Conservation (phyloP, 371 early-diverging fungal species). For the Capillidium rhysosporum region DNA sequence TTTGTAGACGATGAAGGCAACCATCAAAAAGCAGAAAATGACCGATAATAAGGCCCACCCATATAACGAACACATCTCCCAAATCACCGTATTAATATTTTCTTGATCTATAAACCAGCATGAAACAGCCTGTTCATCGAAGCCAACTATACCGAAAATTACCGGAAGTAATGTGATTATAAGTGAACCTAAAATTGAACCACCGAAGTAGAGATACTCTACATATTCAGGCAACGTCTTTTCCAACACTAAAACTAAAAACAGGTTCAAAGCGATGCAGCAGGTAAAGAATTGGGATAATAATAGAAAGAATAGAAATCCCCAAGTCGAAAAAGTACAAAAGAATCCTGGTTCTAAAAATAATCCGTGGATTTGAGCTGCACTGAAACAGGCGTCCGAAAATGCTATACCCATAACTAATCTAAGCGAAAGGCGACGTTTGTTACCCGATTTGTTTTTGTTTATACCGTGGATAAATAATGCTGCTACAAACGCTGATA, state of each 20-base stretch:
- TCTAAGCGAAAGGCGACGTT: not conserved
- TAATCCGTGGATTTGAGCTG: not conserved
- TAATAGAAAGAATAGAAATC: not conserved
- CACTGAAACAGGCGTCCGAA: not conserved
- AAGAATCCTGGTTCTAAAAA: not conserved
- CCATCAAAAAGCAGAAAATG: not conserved
- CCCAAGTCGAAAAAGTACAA: not conserved
- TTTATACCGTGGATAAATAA: not conserved
- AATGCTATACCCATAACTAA: not conserved
- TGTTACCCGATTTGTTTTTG: not conserved
- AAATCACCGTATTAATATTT: not conserved
- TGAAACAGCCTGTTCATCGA: not conserved
- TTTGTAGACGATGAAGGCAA: not conserved
- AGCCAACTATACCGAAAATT: not conserved
- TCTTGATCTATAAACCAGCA: slow-evolving; percentile 1
- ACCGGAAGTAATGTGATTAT: not conserved
- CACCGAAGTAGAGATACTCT: not conserved
- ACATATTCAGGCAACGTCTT: not conserved
- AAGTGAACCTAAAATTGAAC: not conserved
- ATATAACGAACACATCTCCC: not conserved
- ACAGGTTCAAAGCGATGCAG: slow-evolving; percentile 1
- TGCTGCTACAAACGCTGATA: not conserved
- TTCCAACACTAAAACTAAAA: not conserved
- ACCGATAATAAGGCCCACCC: not conserved
- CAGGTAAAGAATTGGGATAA: not conserved